phyloP scores from a whole-genome alignment of 495 filamentous ascomycete genomes.

The Neurospora tetraspora region DNA sequence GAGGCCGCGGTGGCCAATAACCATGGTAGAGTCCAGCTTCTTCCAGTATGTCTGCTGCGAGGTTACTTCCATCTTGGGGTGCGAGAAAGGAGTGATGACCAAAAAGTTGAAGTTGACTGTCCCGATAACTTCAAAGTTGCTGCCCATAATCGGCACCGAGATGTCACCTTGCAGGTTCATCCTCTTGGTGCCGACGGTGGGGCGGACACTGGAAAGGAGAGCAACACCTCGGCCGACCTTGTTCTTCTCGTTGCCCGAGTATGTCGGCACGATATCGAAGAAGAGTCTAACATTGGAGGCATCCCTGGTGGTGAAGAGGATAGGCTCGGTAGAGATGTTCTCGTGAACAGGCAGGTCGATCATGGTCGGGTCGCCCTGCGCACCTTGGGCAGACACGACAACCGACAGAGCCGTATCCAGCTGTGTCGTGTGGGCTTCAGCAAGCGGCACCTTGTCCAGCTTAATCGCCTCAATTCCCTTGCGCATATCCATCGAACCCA shows the following conservation, averaged over 20 bases:
- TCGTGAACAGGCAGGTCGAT: slow-evolving; percentile 92
- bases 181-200: slow-evolving; percentile 61
- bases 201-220: slow-evolving; percentile 74
- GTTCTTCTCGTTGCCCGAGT: slow-evolving; percentile 77
- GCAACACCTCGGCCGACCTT: slow-evolving; percentile 90
- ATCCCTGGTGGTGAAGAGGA: slow-evolving; percentile 74
- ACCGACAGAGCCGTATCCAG: slow-evolving; percentile 89
- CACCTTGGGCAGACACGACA: slow-evolving; percentile 82
- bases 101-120: slow-evolving; percentile 94
- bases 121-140: slow-evolving; percentile 84
- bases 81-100: slow-evolving; percentile 86
- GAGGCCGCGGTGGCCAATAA: slow-evolving; percentile 88
- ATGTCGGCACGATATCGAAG: slow-evolving; percentile 96
- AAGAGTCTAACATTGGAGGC: slow-evolving; percentile 73
- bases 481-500: slow-evolving; percentile 88
- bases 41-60: slow-evolving; percentile 94
- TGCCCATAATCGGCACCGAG: slow-evolving; percentile 76
- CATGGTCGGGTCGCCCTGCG: slow-evolving; percentile 73
- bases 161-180: slow-evolving; percentile 90
- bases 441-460: slow-evolving; percentile 79
- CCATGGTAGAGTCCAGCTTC: slow-evolving; percentile 55
- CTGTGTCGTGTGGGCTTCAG: slow-evolving; percentile 81
- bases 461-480: slow-evolving; percentile 72
- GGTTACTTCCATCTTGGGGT: slow-evolving; percentile 86
- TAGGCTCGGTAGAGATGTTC: slow-evolving; percentile 84